Percentiles rank a stretch among this genome's conserved stretches.
Evolutionary conservation across 495 filamentous ascomycete genomes (phyloP).

Genomic region (Alectoria sarmentosa): DNA sequence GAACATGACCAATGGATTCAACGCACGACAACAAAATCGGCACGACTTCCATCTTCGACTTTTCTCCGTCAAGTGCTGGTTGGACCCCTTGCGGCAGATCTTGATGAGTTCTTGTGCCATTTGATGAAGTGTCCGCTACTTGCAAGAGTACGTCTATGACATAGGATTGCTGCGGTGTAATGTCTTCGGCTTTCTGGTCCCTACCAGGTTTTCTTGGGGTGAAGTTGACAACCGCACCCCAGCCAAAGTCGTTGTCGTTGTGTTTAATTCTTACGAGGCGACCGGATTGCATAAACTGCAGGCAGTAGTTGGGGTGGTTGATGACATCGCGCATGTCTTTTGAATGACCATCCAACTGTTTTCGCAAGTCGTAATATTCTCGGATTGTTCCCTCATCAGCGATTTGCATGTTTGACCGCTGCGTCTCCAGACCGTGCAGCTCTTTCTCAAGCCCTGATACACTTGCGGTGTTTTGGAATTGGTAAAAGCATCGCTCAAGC

Average conservation of each 20-base stretch:
- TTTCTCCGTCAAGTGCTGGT: slow-evolving; percentile 58
- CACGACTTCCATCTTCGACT: slow-evolving; percentile 71
- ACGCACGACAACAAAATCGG: slow-evolving; percentile 81
- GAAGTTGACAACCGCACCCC: slow-evolving; percentile 78
- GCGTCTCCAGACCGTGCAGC: slow-evolving; percentile 62
- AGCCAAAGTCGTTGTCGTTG: slow-evolving; percentile 77
- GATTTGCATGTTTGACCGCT: slow-evolving; percentile 65
- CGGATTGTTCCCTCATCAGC: slow-evolving; percentile 78
- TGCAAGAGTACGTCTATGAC: slow-evolving; percentile 75
- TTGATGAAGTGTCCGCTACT: slow-evolving; percentile 50
- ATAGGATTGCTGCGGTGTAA: slow-evolving; percentile 62
- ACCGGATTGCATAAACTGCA: slow-evolving; percentile 73
- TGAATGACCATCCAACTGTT: slow-evolving; percentile 71
- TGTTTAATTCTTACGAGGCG: slow-evolving; percentile 78
- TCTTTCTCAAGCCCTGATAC: slow-evolving; percentile 77
- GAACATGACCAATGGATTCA: slow-evolving; percentile 65
- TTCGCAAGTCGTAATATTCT: slow-evolving; percentile 82
- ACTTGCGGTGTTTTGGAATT: slow-evolving; percentile 90
- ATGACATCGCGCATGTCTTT: slow-evolving; percentile 84
- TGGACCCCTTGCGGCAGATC: slow-evolving; percentile 57
- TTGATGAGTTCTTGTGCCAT: slow-evolving; percentile 49
- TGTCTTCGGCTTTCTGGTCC: slow-evolving; percentile 53
- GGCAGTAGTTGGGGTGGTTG: slow-evolving; percentile 76
- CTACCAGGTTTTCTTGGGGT: slow-evolving; percentile 53
- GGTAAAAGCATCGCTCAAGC: slow-evolving; percentile 93